Base-by-base conservation (phyloP, 768 basidiomycete genomes). In the Pholiota conissans region DNA sequence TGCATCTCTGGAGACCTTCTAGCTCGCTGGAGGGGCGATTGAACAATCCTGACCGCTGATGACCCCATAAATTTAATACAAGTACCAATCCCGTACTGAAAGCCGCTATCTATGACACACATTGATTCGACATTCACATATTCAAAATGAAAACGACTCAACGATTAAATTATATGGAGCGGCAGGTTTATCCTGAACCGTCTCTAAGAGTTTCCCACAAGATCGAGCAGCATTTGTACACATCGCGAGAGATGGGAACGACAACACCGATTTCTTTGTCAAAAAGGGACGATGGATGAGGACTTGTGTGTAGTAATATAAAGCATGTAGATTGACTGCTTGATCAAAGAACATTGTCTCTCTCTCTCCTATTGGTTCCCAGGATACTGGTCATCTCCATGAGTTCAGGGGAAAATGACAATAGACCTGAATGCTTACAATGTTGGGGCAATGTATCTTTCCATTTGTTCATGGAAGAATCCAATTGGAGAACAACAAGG, bases 191-290 rank as follows among this genome's bases (percentile, higher is more conserved):
- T 70, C 35, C 34, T 76, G 71, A 39, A 79, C 77, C 10, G 77
- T 72, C 57, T 90, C 88, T 45, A 88, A 69, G 27, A 93, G 76
- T 56, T 88, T 89, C 18, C 79, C 81, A 57, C 83, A 87, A 0
- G 87, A 85, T 3, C 91, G 78, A 1, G 91, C 89, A 1, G 93
- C 85, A 56, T 89, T 78, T 30, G 86, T 80, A 67, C 86, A 90
- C 55, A 86, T 87, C 0, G 86, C 82, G 14, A 87, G 76, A 0
- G 84, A 87, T 9, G 84, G 80, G 52, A 80, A 78, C 3, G 78
- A 73, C 20, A 80, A 62, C 3, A 62, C 46, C 11, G 76, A 73
- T 1, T 71, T 68, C 50, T 73, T 76, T 14, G 71, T 68, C 5
- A 91, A 78, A 71, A 90, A 90, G 1, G 87, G 85, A 7, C 88